Evolutionary conservation across 2,329 filamentous ascomycete species (phyloP).

Genomic region (Cercospora sp.): DNA sequence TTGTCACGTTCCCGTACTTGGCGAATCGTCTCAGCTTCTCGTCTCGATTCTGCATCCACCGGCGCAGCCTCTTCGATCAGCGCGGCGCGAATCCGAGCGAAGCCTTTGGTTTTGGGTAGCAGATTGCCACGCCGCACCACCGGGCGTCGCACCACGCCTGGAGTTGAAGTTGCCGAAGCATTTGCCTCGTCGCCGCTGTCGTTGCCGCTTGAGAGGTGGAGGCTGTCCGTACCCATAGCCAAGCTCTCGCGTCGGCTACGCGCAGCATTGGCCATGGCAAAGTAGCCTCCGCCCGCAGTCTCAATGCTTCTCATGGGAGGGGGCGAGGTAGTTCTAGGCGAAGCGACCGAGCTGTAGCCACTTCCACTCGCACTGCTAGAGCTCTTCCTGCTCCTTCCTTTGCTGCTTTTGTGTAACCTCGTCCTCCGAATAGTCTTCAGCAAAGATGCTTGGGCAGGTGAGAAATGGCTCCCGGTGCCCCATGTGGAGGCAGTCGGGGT

Average conservation of each 20-base stretch:
- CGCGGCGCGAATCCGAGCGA: constrained; percentile 87
- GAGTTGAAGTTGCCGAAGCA: constrained; percentile 53
- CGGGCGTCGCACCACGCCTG: constrained; percentile 75
- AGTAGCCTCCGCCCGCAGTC: constrained; percentile 45
- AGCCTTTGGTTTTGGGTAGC: constrained; percentile 92
- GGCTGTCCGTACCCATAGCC: constrained; percentile 83
- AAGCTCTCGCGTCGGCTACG: constrained; percentile 74
- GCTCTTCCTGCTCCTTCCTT: constrained; percentile 58
- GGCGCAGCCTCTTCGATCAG: constrained; percentile 85
- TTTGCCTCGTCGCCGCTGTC: constrained; percentile 72
- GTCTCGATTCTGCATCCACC: constrained; percentile 81
- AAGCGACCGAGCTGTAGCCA: constrained; percentile 67
- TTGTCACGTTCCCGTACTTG: constrained; percentile 88
- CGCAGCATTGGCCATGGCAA: constrained; percentile 43
- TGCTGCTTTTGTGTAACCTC: constrained; percentile 53
- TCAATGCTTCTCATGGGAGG: constrained; percentile 62
- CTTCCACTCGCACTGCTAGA: constrained; percentile 64
- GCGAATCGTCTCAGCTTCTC: constrained; percentile 92
- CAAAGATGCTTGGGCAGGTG: constrained; percentile 48
- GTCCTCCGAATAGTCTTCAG: constrained; percentile 77
- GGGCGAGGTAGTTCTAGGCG: constrained; percentile 73
- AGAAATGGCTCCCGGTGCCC: constrained; percentile 33
- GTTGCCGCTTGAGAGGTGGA: constrained; percentile 76
- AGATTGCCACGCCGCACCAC: constrained; percentile 88
- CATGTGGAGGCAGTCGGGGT: constrained; percentile 48